Evolutionary conservation across 2,329 filamentous ascomycete genomes (phyloP).

Genomic region (Aspergillus sp.): DNA sequence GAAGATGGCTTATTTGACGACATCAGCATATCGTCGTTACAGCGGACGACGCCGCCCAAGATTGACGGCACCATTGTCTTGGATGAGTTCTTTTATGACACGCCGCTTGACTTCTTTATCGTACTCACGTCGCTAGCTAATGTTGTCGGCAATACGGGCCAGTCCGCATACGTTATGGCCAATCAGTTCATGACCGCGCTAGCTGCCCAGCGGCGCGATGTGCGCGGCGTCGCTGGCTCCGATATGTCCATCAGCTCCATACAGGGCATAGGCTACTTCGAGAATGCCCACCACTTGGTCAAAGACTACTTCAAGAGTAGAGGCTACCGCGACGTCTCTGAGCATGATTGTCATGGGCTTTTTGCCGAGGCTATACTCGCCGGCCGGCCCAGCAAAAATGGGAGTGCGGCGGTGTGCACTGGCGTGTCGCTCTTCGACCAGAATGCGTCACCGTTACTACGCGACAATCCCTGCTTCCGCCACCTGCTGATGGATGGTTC

Average conservation of each 20-base stretch:
- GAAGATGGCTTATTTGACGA: background rate
- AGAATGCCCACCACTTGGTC: background rate
- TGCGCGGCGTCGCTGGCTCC: slow-evolving; percentile 6
- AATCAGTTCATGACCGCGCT: slow-evolving; percentile 6
- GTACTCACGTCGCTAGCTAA: slow-evolving; percentile 5
- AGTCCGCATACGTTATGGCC: slow-evolving; percentile 8
- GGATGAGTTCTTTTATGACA: slow-evolving; percentile 2
- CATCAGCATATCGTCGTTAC: background rate
- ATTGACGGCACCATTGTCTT: slow-evolving; percentile 3
- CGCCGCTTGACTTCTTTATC: slow-evolving; percentile 9
- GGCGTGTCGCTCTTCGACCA: slow-evolving; percentile 1
- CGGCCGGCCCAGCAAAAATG: slow-evolving; percentile 6
- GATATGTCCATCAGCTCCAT: slow-evolving; percentile 4
- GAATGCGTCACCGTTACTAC: background rate
- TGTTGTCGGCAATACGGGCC: slow-evolving; percentile 6
- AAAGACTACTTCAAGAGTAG: background rate
- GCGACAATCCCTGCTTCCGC: background rate
- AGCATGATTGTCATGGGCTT: slow-evolving; percentile 22
- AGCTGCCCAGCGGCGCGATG: background rate
- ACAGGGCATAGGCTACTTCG: slow-evolving; percentile 2
- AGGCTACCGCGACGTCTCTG: slow-evolving; percentile 15
- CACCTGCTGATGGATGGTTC: background rate
- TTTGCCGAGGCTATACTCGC: slow-evolving; percentile 22
- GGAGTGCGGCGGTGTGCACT: slow-evolving; percentile 3
- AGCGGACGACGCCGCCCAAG: slow-evolving; percentile 1